These are phyloP conservation scores for Malassezia pachydermatis DNA, from an alignment of 1,284 basidiomycete species.

Conservation along the genomic window DNA sequence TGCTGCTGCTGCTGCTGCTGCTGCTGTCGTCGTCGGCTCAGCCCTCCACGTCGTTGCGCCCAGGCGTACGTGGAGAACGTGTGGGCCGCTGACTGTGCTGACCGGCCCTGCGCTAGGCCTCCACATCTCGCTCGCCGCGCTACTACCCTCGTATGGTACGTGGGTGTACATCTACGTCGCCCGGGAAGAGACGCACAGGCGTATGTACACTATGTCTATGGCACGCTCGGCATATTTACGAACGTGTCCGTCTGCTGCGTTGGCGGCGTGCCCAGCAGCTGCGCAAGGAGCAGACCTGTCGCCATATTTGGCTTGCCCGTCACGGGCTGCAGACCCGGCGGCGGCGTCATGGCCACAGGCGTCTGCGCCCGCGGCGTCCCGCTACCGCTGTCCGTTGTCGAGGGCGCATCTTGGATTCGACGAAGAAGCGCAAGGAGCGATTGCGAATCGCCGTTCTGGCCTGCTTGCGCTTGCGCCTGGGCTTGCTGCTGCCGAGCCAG, in stretches of 20 bases:
- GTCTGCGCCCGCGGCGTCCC: slow-evolving; percentile 27
- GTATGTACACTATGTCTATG: neutral
- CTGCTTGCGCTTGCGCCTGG: slow-evolving; percentile 6
- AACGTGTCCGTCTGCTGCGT: slow-evolving; percentile 5
- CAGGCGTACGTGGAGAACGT: neutral
- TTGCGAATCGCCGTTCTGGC: slow-evolving; percentile 7
- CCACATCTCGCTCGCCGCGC: neutral
- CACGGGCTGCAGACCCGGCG: slow-evolving; percentile 13
- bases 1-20: neutral
- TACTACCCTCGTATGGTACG: neutral
- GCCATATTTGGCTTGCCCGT: slow-evolving; percentile 11
- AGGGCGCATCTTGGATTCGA: slow-evolving; percentile 12
- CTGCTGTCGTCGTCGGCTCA: neutral
- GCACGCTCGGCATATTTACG: neutral
- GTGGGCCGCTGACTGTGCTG: too few relatives aligned
- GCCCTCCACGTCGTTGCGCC: neutral
- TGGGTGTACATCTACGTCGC: neutral
- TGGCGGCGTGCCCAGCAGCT: slow-evolving; percentile 27
- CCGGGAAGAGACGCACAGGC: slow-evolving; percentile 2
- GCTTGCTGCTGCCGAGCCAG: slow-evolving; percentile 8
- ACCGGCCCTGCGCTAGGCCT: too few relatives aligned
- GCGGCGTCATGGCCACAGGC: slow-evolving; percentile 17
- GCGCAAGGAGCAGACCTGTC: slow-evolving; percentile 38
- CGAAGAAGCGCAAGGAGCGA: slow-evolving; percentile 15
- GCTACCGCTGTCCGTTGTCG: slow-evolving; percentile 1